These are phyloP conservation scores for Globisporangium nodosum DNA, from an alignment of 352 stramenopile genomes.

Conservation along the genomic window DNA sequence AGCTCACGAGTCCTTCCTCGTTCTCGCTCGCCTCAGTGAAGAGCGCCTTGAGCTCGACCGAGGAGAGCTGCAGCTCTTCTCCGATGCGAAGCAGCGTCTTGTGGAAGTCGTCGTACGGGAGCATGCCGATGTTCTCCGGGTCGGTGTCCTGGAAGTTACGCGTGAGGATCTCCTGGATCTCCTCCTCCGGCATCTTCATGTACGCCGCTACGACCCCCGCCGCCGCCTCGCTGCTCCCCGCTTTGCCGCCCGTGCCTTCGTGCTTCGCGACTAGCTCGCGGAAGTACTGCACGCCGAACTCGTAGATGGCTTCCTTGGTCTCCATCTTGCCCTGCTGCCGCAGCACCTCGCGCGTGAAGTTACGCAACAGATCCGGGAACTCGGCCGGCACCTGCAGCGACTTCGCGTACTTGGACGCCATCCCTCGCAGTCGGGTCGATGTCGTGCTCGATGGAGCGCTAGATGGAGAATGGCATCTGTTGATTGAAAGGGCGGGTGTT, in stretches of 20 bases:
- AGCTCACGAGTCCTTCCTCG: conserved; percentile 42
- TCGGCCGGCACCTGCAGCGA: conserved; percentile 61
- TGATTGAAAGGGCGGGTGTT: not conserved
- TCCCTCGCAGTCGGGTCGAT: conserved; percentile 8
- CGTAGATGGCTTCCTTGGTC: conserved; percentile 72
- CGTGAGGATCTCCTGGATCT: conserved; percentile 40
- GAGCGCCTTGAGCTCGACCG: conserved; percentile 43
- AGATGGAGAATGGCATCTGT: not conserved
- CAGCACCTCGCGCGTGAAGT: conserved; percentile 77
- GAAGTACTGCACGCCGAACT: conserved; percentile 72
- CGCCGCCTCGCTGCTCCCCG: not conserved
- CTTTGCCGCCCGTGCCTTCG: conserved; percentile 18
- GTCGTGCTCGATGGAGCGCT: not conserved
- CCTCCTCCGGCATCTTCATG: conserved; percentile 57
- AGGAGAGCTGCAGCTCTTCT: conserved; percentile 54
- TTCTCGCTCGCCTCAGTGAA: conserved; percentile 66
- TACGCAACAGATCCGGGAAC: conserved; percentile 69
- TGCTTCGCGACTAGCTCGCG: conserved; percentile 45
- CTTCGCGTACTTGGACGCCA: conserved; percentile 86
- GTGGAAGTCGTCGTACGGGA: conserved; percentile 39
- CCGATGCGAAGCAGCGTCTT: conserved; percentile 37
- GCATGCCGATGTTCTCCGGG: conserved; percentile 28
- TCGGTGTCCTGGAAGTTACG: conserved; percentile 42
- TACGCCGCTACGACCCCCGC: conserved; percentile 21
- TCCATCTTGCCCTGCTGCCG: conserved; percentile 79